phyloP scores from a whole-genome alignment of 1,284 basidiomycete species.

The Flammula alnicola region DNA sequence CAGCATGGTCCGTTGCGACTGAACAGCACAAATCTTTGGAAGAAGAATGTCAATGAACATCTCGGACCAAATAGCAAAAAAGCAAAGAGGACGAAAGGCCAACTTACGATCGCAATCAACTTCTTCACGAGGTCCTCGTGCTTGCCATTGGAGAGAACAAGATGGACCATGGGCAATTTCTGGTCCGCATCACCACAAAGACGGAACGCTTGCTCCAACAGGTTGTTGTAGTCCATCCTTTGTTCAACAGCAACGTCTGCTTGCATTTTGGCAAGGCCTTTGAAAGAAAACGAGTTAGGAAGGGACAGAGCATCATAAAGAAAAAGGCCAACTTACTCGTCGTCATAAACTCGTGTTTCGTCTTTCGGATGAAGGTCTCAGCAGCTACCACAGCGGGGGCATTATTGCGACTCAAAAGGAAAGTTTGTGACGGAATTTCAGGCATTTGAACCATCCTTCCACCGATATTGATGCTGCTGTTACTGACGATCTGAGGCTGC shows the following conservation, averaged over 20 bases:
- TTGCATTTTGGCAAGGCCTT: constrained; percentile 35
- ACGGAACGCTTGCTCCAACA: constrained; percentile 53
- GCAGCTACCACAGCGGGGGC: constrained; percentile 32
- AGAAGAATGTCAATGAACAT: not conserved
- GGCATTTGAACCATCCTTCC: constrained; percentile 1
- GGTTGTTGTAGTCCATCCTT: constrained; percentile 50
- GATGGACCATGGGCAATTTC: constrained; percentile 47
- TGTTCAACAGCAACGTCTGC: constrained; percentile 55
- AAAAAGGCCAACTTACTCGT: constrained; percentile 35
- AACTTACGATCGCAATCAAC: constrained; percentile 59
- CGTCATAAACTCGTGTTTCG: constrained; percentile 36
- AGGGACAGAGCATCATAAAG: constrained; percentile 19
- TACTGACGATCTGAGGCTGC: constrained; percentile 18
- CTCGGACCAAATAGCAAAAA: not conserved
- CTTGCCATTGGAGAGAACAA: constrained; percentile 46
- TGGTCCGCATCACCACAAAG: constrained; percentile 49
- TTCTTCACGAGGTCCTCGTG: constrained; percentile 50
- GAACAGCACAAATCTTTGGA: constrained; percentile 52
- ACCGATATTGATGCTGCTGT: not conserved
- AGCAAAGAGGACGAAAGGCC: constrained; percentile 18
- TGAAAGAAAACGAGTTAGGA: too few relatives aligned
- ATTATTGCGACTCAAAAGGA: not conserved
- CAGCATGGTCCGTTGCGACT: constrained; percentile 54
- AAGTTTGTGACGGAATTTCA: not conserved
- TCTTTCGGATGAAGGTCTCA: constrained; percentile 32